Base-by-base conservation (phyloP, 2,329 filamentous ascomycete species). In the Bipolaris victoriae region DNA sequence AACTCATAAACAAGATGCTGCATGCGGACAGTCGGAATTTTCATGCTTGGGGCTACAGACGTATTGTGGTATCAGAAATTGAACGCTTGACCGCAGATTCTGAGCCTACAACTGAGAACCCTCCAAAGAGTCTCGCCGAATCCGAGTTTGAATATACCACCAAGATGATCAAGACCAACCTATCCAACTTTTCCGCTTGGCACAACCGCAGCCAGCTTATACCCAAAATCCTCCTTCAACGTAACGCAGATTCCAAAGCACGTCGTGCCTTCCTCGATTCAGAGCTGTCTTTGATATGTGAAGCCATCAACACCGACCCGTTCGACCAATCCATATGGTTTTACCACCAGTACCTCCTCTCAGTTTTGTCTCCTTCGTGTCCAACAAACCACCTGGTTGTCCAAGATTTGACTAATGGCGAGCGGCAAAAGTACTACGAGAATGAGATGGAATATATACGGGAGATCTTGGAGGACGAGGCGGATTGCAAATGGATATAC, bases 161-260 rank as follows among this genome's bases (percentile, higher is more conserved):
- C 13, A 90, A 86, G 71, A 97, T 94, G 91, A 92, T 97, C 67
- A 81, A 84, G 39, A 80, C 78, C n/a, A 90, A 96, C 67, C 81
- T 99, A 46, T 96, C 91, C 39, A 99, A 99, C 75, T 99, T 98
- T 75, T 97, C 92, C 3, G 95, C 95, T 1, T 98, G 95, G 94
- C 95, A 99, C 74, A 90, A 90, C 71, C 87, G 95, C 49, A 92
- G 90, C 65, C 91, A 90, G 70, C 82, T 98, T 20, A 95, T 97
- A 52, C 86, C 90, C 40, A 84, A 85, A 39, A 77, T 97, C 18
- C 80, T 98, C 48, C 78, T 86, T 16, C 90, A 96, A 76, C 84
- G 91, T 47, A 77, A 81, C 0, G 89, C 91, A 1, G 84, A 85
- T 58, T 82, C 86, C 47, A 78, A 76, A 18, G 84, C 86, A 46